These are phyloP conservation scores for Rhizopus stolonifer DNA, from an alignment of 371 early-diverging fungal species.

Conservation along the genomic window DNA sequence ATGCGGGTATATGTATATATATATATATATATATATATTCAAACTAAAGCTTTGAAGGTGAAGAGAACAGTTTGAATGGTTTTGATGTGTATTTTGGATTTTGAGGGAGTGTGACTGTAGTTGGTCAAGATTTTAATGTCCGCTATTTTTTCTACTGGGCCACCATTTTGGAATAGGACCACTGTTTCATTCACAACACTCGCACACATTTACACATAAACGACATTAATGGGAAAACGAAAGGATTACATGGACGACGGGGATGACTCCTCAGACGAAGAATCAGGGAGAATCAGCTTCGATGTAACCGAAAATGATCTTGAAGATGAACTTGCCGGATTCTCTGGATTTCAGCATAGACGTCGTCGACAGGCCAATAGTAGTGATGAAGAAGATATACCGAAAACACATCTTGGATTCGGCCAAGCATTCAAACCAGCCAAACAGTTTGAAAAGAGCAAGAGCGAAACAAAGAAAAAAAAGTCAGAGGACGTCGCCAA, in stretches of 20 bases:
- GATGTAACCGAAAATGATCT: constrained; percentile 44
- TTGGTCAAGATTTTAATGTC: too few species aligned
- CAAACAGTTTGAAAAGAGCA: constrained; percentile 3
- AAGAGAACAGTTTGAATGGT: too few species aligned
- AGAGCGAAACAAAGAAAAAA: background rate
- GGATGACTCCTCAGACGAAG: constrained; percentile 48
- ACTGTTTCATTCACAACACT: too few species aligned
- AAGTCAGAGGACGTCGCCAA: too few species aligned
- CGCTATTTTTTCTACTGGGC: too few species aligned
- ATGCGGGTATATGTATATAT: too few species aligned
- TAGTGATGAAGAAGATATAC: constrained; percentile 30
- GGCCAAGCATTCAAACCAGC: constrained; percentile 18
- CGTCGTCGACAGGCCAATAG: constrained; percentile 33
- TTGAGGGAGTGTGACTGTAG: too few species aligned
- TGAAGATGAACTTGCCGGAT: constrained; percentile 43
- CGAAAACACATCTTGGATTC: constrained; percentile 3
- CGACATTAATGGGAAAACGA: constrained; percentile 40
- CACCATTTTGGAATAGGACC: too few species aligned
- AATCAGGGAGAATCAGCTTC: constrained; percentile 41
- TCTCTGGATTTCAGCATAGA: constrained; percentile 27
- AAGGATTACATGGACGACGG: constrained; percentile 49
- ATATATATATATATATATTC: too few species aligned
- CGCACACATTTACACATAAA: too few species aligned
- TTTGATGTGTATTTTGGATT: too few species aligned
- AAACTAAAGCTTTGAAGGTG: too few species aligned